Base-by-base conservation (phyloP, 331 rosid species). In the Prunus yedoensis region DNA sequence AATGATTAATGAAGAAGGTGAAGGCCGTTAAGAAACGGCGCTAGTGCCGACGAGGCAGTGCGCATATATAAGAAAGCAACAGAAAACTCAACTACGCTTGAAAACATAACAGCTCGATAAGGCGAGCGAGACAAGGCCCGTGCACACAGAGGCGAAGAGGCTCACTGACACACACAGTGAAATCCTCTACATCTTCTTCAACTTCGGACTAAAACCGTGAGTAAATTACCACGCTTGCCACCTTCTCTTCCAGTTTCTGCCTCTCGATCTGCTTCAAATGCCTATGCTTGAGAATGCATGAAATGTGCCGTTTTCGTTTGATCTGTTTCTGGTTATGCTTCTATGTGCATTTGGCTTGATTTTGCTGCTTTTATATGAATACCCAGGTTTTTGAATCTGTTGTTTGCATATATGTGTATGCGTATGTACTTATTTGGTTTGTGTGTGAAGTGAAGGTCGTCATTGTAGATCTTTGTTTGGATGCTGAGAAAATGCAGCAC, bases 21-120 rank as follows among this genome's bases (percentile, higher is more conserved):
- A 30, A 18, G 49, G 27, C 27, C 61, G 77, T 63, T 45, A 80
- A 28, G 63, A 38, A 64, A 70, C 77, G 81, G 57, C 77, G 81
- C 70, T 57, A 75, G 17, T 30, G 68, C 88, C 85, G 89, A 91
- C 90, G 84, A 62, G 74, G 61, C 77, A 52, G 59, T 56, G 77
- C 20, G 71, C 45, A 74, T 87, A 85, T 84, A 89, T 76, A 78
- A 80, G 17, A 68, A 38, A 59, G 84, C n/a, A 77, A 83, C 80
- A 78, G 84, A 75, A 78, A 53, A n/a, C 70, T 28, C 21, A 21
- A 23, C 14, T 14, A 78, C 68, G 74, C 71, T 81, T 80, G 68
- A 63, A 45, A 78, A 69, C 75, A 75, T 52, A 66, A 66, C 56
- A 68, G 60, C 73, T 56, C 75, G 77, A 71, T 28, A 72, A 57